Evolutionary conservation across 1,139 yeast genomes (phyloP).

Genomic region (Saccharomycopsis hybrid): DNA sequence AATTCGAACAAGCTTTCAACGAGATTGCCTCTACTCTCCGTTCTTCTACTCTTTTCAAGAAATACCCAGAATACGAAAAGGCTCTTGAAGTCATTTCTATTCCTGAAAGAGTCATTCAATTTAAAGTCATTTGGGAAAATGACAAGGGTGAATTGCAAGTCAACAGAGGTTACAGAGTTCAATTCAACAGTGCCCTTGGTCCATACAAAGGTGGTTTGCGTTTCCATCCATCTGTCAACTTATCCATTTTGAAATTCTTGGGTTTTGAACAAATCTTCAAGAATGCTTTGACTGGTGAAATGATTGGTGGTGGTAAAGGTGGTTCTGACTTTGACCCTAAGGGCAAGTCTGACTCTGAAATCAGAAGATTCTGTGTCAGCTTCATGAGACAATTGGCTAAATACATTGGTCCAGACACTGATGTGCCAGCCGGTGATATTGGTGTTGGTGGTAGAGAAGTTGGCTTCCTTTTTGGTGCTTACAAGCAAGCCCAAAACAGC

Average conservation of each 20-base stretch:
- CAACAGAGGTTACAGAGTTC: constrained; percentile 97
- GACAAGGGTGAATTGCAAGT: constrained; percentile 89
- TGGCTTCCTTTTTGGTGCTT: constrained; percentile 94
- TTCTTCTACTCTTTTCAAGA: constrained; percentile 83
- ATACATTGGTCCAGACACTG: constrained; percentile 95
- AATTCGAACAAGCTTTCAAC: constrained; percentile 97
- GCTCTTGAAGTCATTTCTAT: constrained; percentile 87
- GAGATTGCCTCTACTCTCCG: constrained; percentile 85
- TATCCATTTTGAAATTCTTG: constrained; percentile 89
- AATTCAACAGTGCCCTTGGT: constrained; percentile 96
- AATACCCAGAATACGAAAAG: constrained; percentile 85
- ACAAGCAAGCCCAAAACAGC: constrained; percentile 84
- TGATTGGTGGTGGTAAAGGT: constrained; percentile 99
- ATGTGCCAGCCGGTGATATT: constrained; percentile 97
- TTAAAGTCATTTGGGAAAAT: constrained; percentile 97
- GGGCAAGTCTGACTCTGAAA: constrained; percentile 87
- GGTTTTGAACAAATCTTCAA: constrained; percentile 99
- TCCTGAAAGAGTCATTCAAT: constrained; percentile 94
- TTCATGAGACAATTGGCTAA: constrained; percentile 95
- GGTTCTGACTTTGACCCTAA: constrained; percentile 98
- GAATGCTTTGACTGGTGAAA: constrained; percentile 93
- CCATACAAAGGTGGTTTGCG: constrained; percentile 99
- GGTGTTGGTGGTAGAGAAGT: constrained; percentile 92
- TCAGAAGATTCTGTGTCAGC: constrained; percentile 92
- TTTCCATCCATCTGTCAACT: constrained; percentile 95